These are phyloP conservation scores for Pseudofabraea citricarpa DNA, from an alignment of 2,329 filamentous ascomycete genomes.

Conservation along the genomic window DNA sequence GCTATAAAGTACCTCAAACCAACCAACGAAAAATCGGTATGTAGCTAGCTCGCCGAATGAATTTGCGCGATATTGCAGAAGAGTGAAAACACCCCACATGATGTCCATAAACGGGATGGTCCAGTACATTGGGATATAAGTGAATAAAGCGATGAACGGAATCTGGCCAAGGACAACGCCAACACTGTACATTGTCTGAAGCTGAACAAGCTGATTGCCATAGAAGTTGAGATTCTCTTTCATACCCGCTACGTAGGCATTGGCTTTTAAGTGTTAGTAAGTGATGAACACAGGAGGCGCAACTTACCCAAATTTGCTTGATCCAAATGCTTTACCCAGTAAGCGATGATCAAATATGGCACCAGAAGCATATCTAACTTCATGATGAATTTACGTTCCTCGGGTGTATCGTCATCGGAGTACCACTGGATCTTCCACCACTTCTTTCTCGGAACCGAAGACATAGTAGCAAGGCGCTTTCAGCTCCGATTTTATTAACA, in stretches of 20 bases:
- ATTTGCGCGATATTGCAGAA: constrained; percentile 25
- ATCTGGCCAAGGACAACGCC: constrained; percentile 13
- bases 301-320: constrained; percentile 7
- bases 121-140: constrained; percentile 13
- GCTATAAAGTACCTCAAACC: constrained; percentile 42
- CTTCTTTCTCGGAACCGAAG: neutral
- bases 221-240: constrained; percentile 38
- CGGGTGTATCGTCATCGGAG: constrained; percentile 39
- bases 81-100: constrained; percentile 12
- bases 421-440: constrained; percentile 36
- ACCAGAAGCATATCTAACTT: constrained; percentile 52
- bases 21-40: constrained; percentile 48
- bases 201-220: constrained; percentile 41
- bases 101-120: constrained; percentile 12
- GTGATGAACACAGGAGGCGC: too few relatives aligned
- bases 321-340: constrained; percentile 35
- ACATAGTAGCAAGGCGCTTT: neutral
- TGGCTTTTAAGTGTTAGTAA: too few relatives aligned
- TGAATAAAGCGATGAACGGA: constrained; percentile 13
- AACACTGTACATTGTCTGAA: constrained; percentile 13
- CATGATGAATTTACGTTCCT: constrained; percentile 44
- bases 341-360: constrained; percentile 47
- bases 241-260: constrained; percentile 19
- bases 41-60: constrained; percentile 43
- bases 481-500: too few relatives aligned